Conservation (phyloP, 2,329 filamentous ascomycete genomes). For the Arthrobotrys sphaeroides region DNA sequence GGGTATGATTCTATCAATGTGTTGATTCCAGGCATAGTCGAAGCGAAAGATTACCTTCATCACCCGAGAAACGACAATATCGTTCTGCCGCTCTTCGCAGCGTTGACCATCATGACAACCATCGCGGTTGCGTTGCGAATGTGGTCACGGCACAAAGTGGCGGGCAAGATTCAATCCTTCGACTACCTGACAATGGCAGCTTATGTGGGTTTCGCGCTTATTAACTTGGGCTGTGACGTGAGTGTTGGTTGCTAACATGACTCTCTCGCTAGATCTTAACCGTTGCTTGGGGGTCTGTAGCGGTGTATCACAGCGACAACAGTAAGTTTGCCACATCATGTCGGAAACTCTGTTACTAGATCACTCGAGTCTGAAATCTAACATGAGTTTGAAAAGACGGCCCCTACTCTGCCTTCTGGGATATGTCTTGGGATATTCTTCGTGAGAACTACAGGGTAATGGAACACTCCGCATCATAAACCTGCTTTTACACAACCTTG, state of each 20-base stretch:
- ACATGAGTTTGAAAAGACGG: not conserved
- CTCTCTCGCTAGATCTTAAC: slow-evolving; percentile 6
- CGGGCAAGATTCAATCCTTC: not conserved
- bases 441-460: not conserved
- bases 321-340: too few relatives aligned
- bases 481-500: not conserved
- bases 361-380: not conserved
- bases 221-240: too few relatives aligned
- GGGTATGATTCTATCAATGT: not conserved
- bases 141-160: slow-evolving; percentile 18
- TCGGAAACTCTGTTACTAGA: not conserved
- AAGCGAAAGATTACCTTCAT: not conserved
- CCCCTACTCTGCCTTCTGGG: not conserved
- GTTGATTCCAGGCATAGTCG: not conserved
- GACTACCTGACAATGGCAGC: slow-evolving; percentile 6
- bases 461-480: not conserved
- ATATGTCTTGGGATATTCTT: slow-evolving; percentile 26
- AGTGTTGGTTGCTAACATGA: too few relatives aligned
- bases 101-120: slow-evolving; percentile 20
- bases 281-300: slow-evolving; percentile 4
- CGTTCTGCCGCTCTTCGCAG: slow-evolving; percentile 14
- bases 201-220: not conserved
- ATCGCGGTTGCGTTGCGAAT: slow-evolving; percentile 13
- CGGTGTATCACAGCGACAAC: not conserved
- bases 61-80: slow-evolving; percentile 5